Percentiles rank a stretch among this genome's conserved stretches.
These are phyloP conservation scores for Sideroxylon spinosum DNA, from an alignment of 179 eudicot species.

Conservation along the genomic window DNA sequence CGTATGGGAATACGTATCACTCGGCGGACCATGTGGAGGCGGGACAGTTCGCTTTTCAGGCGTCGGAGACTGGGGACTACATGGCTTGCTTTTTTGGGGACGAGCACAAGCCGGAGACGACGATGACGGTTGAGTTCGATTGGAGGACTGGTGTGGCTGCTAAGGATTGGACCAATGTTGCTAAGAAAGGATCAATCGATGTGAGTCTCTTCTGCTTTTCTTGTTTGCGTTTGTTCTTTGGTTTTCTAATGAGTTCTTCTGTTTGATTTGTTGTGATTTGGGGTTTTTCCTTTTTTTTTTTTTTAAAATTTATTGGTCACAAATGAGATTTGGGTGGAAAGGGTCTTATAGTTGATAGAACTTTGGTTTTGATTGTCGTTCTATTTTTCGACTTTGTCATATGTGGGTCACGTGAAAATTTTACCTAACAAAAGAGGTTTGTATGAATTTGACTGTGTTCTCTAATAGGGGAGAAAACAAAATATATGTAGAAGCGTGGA, in stretches of 20 bases:
- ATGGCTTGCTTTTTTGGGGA: conserved; percentile 60
- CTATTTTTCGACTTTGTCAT: neutral
- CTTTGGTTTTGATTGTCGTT: neutral
- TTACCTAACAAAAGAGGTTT: neutral
- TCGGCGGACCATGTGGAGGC: conserved; percentile 44
- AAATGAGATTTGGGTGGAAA: neutral
- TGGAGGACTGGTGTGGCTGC: conserved; percentile 71
- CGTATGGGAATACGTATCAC: conserved; percentile 59
- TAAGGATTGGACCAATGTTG: conserved; percentile 65
- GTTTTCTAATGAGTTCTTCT: neutral
- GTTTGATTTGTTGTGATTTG: neutral
- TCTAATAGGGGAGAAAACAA: neutral
- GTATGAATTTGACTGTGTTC: neutral
- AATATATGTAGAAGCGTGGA: neutral
- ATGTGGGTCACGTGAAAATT: neutral
- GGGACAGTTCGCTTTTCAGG: conserved; percentile 63
- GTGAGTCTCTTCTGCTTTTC: conserved; percentile 27
- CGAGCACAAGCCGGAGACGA: conserved; percentile 42
- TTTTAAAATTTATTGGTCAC: neutral
- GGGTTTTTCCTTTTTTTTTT: neutral
- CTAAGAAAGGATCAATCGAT: conserved; percentile 70
- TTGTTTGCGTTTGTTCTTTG: neutral
- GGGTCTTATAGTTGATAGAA: neutral
- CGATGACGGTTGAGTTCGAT: conserved; percentile 52
- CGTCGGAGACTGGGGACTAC: conserved; percentile 61